phyloP scores from a whole-genome alignment of 2,329 filamentous ascomycete species.

The Graphilbum ipis-grandicollis region DNA sequence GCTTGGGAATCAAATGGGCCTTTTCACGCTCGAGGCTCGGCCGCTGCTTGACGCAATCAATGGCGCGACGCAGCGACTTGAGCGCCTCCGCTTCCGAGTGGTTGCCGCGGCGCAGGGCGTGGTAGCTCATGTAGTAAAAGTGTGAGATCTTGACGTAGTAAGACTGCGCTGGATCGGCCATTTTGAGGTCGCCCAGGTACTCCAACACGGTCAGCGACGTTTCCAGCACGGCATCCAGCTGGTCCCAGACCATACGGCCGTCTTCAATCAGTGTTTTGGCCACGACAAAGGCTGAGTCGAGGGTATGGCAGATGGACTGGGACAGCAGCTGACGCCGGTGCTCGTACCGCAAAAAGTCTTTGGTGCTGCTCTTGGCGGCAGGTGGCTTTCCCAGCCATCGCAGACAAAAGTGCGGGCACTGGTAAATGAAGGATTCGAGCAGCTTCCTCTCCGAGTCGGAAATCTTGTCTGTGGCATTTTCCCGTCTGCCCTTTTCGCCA shows the following conservation, averaged over 20 bases:
- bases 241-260: conserved; percentile 31
- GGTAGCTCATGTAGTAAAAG: conserved; percentile 49
- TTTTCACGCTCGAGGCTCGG: conserved; percentile 36
- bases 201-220: conserved; percentile 38
- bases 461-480: conserved; percentile 1
- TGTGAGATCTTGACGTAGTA: conserved; percentile 53
- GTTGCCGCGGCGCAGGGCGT: conserved; percentile 28
- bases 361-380: conserved; percentile 30
- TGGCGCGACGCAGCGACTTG: conserved; percentile 42
- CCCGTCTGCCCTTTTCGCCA: no score
- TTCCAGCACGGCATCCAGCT: conserved; percentile 37
- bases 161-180: conserved; percentile 12
- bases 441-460: conserved; percentile 14
- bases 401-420: conserved; percentile 40
- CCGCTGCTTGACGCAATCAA: conserved; percentile 41
- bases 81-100: conserved; percentile 19
- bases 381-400: conserved; percentile 45
- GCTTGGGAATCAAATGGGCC: conserved; percentile 43
- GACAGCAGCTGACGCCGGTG: conserved; percentile 36
- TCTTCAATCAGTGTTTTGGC: conserved; percentile 34
- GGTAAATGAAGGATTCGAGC: conserved; percentile 38
- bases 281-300: conserved; percentile 44
- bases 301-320: conserved; percentile 33
- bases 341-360: conserved; percentile 42
- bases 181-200: conserved; percentile 24